phyloP scores from a whole-genome alignment of 2,329 filamentous ascomycete genomes.

The Arthrinium phaeospermum region DNA sequence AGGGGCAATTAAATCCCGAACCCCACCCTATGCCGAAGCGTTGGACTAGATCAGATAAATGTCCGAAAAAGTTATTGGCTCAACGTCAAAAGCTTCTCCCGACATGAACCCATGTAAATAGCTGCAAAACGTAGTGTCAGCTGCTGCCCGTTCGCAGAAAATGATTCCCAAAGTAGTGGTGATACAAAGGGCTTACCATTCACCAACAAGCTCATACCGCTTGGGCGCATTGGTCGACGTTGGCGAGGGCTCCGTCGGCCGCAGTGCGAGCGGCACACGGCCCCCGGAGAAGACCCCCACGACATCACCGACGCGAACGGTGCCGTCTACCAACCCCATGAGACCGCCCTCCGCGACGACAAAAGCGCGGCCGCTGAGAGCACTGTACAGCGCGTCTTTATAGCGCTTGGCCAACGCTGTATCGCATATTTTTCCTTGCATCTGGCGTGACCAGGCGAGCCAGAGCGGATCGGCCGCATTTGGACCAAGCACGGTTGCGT shows the following conservation, averaged over 20 bases:
- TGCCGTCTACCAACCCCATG: constrained; percentile 14
- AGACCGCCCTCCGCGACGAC: constrained; percentile 20
- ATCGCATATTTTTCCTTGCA: background rate
- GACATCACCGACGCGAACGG: background rate
- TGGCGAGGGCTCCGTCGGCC: background rate
- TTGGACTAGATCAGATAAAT: background rate
- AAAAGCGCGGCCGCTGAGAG: background rate
- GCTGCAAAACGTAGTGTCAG: background rate
- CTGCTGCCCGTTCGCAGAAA: too few species aligned
- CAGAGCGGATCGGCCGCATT: background rate
- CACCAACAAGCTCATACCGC: constrained; percentile 3
- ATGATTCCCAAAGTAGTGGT: background rate
- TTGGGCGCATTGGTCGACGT: background rate
- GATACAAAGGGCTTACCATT: background rate
- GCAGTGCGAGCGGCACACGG: background rate
- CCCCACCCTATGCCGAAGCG: background rate
- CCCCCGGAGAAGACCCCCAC: background rate
- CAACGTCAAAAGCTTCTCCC: background rate
- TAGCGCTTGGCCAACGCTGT: background rate
- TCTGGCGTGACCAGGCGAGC: background rate
- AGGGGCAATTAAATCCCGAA: background rate
- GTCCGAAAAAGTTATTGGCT: background rate
- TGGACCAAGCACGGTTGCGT: background rate
- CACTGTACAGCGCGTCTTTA: background rate
- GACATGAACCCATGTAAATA: background rate